These are phyloP conservation scores for Neonectria ditissima DNA, from an alignment of 2,329 filamentous ascomycete genomes.

Conservation along the genomic window DNA sequence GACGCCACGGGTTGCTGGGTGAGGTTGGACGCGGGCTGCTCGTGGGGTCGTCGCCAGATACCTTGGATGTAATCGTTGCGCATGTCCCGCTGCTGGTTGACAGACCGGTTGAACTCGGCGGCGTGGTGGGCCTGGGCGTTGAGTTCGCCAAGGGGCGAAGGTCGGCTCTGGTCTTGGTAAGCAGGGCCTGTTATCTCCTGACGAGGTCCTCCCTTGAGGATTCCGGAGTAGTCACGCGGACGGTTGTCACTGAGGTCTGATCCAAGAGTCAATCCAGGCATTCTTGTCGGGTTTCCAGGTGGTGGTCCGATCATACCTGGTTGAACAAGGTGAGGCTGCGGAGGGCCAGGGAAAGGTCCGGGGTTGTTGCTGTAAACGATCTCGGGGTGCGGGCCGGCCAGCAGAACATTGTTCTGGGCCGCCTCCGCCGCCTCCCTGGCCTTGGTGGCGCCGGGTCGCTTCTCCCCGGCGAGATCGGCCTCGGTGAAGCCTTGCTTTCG, in stretches of 20 bases:
- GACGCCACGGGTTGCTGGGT: slow-evolving; percentile 61
- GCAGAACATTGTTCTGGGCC: slow-evolving; percentile 67
- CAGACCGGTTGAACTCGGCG: slow-evolving; percentile 88
- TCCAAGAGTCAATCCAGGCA: slow-evolving; percentile 86
- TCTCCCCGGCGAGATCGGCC: slow-evolving; percentile 94
- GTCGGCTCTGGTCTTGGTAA: slow-evolving; percentile 87
- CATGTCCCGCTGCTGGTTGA: slow-evolving; percentile 83
- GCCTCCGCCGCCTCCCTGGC: slow-evolving; percentile 85
- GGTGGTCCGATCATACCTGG: slow-evolving; percentile 76
- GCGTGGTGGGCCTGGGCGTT: slow-evolving; percentile 88
- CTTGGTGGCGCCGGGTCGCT: slow-evolving; percentile 91
- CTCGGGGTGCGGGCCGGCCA: slow-evolving; percentile 80
- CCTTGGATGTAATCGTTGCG: slow-evolving; percentile 83
- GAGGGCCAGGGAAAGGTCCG: slow-evolving; percentile 72
- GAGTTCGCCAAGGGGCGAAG: slow-evolving; percentile 81
- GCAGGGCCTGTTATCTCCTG: slow-evolving; percentile 90
- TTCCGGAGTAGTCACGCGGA: slow-evolving; percentile 83
- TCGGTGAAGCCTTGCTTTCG: slow-evolving; percentile 98
- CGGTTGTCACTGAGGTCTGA: slow-evolving; percentile 82
- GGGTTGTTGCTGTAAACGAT: slow-evolving; percentile 87
- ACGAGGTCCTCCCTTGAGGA: slow-evolving; percentile 80
- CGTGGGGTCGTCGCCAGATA: slow-evolving; percentile 86
- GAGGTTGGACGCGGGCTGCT: slow-evolving; percentile 71
- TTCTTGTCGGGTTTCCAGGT: slow-evolving; percentile 74
- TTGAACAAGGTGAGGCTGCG: slow-evolving; percentile 77